Percentiles rank a stretch among this genome's conserved stretches.
Conservation (phyloP, 2,329 filamentous ascomycete species). For the Rugonectria rugulosa region DNA sequence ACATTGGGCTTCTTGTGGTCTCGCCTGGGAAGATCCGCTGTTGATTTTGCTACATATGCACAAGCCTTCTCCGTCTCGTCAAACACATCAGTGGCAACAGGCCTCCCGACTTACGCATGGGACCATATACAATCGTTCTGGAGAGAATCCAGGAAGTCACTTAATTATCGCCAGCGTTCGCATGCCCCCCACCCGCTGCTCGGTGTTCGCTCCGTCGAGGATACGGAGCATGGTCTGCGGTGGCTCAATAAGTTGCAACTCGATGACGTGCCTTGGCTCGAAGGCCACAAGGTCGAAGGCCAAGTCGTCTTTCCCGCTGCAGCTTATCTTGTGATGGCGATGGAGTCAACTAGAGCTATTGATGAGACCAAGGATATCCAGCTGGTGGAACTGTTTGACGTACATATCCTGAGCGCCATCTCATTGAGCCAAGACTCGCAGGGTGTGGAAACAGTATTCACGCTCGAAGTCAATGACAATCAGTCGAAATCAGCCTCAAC, state of each 20-base stretch:
- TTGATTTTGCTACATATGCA: background rate
- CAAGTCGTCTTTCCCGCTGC: conserved; percentile 1
- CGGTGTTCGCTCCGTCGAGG: background rate
- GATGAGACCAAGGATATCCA: conserved; percentile 3
- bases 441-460: conserved; percentile 17
- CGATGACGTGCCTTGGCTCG: background rate
- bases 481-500: no score
- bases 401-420: no score
- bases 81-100: background rate
- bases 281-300: background rate
- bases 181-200: background rate
- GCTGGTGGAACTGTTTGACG: conserved; percentile 11
- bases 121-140: background rate
- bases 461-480: background rate
- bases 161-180: background rate
- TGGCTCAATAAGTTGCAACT: background rate
- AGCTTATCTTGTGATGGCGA: background rate
- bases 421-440: no score
- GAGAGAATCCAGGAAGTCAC: background rate
- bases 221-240: background rate
- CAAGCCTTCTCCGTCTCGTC: no score
- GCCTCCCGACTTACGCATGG: background rate
- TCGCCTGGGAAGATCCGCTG: background rate
- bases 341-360: background rate
- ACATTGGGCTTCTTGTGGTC: conserved; percentile 29